Evolutionary conservation across 2,329 filamentous ascomycete species (phyloP).

Genomic region (Penicillium sp.): DNA sequence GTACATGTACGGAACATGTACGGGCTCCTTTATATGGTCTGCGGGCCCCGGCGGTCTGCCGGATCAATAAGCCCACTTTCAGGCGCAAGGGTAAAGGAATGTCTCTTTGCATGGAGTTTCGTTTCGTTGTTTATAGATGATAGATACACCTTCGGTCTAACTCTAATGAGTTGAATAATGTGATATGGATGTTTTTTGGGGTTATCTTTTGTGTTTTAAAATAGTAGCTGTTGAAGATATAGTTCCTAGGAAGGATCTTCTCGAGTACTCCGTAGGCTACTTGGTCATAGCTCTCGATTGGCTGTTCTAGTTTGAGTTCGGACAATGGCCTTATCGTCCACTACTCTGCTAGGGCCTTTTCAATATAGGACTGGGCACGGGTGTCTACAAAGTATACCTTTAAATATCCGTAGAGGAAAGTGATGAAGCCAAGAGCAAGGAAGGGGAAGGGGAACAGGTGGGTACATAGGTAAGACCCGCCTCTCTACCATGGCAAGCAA

Average conservation of each 20-base stretch:
- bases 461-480: neutral
- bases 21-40: constrained; percentile 1
- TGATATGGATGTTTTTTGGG: constrained; percentile 17
- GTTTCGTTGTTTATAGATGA: constrained; percentile 25
- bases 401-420: neutral
- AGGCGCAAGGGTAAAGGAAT: constrained; percentile 19
- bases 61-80: constrained; percentile 1
- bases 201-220: neutral
- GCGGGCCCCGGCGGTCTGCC: constrained; percentile 1
- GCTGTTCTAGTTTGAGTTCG: neutral
- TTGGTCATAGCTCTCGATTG: neutral
- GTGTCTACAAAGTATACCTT: neutral
- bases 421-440: neutral
- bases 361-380: too few relatives aligned
- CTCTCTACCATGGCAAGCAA: neutral
- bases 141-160: constrained; percentile 18
- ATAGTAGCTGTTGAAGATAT: neutral
- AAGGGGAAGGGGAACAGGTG: neutral
- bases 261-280: too few relatives aligned
- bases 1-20: constrained; percentile 9
- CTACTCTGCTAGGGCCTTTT: neutral
- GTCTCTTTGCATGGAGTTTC: constrained; percentile 18
- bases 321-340: neutral
- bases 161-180: constrained; percentile 20
- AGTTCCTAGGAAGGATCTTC: neutral